Evolutionary conservation across 306 rosid species (phyloP), one percentile per base, ranked within the genome.

Genomic region (Dryas alaskensis): DNA sequence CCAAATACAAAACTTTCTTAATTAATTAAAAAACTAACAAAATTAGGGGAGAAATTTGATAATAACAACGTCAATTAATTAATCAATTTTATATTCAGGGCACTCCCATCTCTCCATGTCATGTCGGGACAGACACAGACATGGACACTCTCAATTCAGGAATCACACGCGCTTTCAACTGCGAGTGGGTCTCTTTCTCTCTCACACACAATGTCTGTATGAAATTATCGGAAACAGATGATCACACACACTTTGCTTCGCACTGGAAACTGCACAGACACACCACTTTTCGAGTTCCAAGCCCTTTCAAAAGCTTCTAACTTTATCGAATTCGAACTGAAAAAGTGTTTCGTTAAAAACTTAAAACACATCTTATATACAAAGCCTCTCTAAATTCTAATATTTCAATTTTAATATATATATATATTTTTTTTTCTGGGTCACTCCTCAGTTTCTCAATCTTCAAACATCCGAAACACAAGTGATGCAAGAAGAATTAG

Each of bases 161-260:
- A 11, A 7, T 12, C 4, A 0, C 69, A 84, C 92, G 85, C 90
- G 82, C 81, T n/a, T 0, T 0, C 1, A 19, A 50, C 8, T 3
- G 92, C 52, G 84, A 73, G 71, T 87, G 87, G 87, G 85, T 66
- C 81, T 70, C 37, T 19, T 46, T 12, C 6, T 0, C 8, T 37
- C 42, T 13, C 31, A 1, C 31, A 27, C 31, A 27, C 31, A 27
- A 27, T 27, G 31, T 27, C 2, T 27, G 31, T 27, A 27, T 27
- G 31, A 27, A 27, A 27, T 27, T 27, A 27, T 27, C 31, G 31
- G 31, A 27, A 27, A 27, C 31, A 27, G 31, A 27, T 27, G 31
- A 27, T 27, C 31, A 27, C 31, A 19, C 31, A 19, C 31, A 27
- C 31, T 27, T 27, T 27, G 31, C 31, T 27, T 27, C 31, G 31